Conservation (phyloP, 2,329 filamentous ascomycete genomes). For the Diaporthe citriasiana region DNA sequence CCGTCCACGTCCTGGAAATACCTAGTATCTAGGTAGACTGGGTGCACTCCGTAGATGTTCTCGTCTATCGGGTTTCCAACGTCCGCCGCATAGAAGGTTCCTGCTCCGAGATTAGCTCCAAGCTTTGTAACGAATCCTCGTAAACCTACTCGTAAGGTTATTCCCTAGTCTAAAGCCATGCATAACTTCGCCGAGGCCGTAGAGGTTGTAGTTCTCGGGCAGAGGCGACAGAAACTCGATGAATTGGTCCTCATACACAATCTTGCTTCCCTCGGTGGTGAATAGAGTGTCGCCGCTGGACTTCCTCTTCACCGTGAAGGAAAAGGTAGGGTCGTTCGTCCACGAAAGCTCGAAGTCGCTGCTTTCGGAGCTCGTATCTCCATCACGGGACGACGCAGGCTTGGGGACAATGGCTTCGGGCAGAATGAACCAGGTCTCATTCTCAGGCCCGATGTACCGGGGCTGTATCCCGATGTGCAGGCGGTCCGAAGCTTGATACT, state of each 20-base stretch:
- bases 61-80: slow-evolving; percentile 73
- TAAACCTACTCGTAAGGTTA: slow-evolving; percentile 72
- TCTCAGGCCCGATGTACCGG: slow-evolving; percentile 70
- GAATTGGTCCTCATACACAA: slow-evolving; percentile 84
- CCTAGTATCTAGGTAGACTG: slow-evolving; percentile 84
- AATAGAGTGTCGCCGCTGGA: slow-evolving; percentile 77
- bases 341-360: slow-evolving; percentile 69
- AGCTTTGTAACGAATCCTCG: neutral
- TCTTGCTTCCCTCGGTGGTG: slow-evolving; percentile 71
- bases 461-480: slow-evolving; percentile 80
- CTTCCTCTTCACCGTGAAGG: slow-evolving; percentile 73
- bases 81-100: slow-evolving; percentile 74
- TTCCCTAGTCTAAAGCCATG: slow-evolving; percentile 79
- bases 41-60: slow-evolving; percentile 83
- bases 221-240: slow-evolving; percentile 78
- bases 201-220: slow-evolving; percentile 80
- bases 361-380: slow-evolving; percentile 60
- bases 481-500: slow-evolving; percentile 62
- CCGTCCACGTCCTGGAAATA: slow-evolving; percentile 74
- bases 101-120: slow-evolving; percentile 45
- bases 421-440: slow-evolving; percentile 77
- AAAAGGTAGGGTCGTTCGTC: slow-evolving; percentile 72
- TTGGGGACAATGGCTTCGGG: slow-evolving; percentile 73
- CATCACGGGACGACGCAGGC: slow-evolving; percentile 58
- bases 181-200: slow-evolving; percentile 81